Percentiles rank a stretch among this genome's conserved stretches.
Conservation (phyloP, 2,329 filamentous ascomycete genomes). For the Phaeoacremonium minimum region DNA sequence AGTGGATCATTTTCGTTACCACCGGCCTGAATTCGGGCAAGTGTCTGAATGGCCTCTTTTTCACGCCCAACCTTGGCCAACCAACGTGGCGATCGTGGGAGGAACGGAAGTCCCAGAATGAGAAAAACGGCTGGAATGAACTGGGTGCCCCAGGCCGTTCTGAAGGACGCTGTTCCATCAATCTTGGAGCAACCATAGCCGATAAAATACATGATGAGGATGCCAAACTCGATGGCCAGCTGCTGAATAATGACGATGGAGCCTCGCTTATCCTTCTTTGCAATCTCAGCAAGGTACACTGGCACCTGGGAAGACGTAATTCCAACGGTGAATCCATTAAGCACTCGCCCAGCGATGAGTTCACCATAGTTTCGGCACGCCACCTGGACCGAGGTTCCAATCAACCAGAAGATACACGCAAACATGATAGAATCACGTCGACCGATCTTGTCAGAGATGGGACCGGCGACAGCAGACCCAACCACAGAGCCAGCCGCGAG, state of each 20-base stretch:
- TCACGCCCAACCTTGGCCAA: constrained; percentile 56
- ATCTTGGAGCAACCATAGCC: constrained; percentile 62
- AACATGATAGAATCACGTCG: constrained; percentile 40
- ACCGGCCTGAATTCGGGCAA: constrained; percentile 52
- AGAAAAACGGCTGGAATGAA: constrained; percentile 61
- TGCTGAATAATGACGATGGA: constrained; percentile 69
- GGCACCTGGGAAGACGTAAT: constrained; percentile 65
- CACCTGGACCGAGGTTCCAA: constrained; percentile 57
- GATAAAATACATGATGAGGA: constrained; percentile 66
- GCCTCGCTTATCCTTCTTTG: constrained; percentile 52
- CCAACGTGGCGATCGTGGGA: constrained; percentile 71
- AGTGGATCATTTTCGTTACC: constrained; percentile 49
- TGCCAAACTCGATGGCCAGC: constrained; percentile 70
- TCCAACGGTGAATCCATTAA: constrained; percentile 63
- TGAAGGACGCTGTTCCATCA: constrained; percentile 51
- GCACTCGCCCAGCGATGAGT: constrained; percentile 49
- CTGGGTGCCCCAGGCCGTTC: constrained; percentile 62
- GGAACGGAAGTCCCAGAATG: constrained; percentile 57
- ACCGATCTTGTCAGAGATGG: constrained; percentile 43
- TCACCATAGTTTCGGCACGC: constrained; percentile 53
- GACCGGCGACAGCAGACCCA: constrained; percentile 42
- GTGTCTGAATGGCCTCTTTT: constrained; percentile 51
- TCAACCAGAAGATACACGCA: constrained; percentile 42
- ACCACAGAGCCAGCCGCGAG: constrained; percentile 48
- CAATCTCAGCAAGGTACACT: constrained; percentile 65